Evolutionary conservation across 2,329 filamentous ascomycete genomes (phyloP), one percentile per base, ranked within the genome.

Genomic region (Fonsecaea monophora): DNA sequence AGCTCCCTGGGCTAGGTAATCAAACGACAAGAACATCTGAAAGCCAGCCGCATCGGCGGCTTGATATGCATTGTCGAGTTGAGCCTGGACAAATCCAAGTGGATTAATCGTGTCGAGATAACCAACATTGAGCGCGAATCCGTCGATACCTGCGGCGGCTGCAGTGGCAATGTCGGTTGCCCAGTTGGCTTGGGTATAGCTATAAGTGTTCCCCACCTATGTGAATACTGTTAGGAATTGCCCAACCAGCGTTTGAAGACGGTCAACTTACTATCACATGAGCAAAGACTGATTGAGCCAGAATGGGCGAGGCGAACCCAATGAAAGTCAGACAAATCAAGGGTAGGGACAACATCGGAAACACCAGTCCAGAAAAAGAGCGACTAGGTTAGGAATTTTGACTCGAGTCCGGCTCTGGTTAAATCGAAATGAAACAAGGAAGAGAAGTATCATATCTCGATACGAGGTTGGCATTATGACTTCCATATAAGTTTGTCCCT

Each of bases 111-210:
- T 61, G 13, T 61, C 59, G 13, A 53, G 32, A 32, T 61, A 61
- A 34, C 34, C 59, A 13, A 61, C 42, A 21, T 61, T 61, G 45
- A 61, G 59, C 9, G 59, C 59, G 18, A 61, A 61, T 35, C 59
- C 59, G 48, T 61, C 59, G 12, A 61, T 61, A 21, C 59, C 53
- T 4, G 59, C 45, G 10, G 37, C 53, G 15, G 18, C 21, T 21
- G 59, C 59, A 21, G 53, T 18, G 32, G 32, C 48, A 21, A 61
- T 61, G 18, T 61, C 59, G 3, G 25, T 48, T 10, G 48, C 59
- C 59, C 59, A 61, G 59, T 53, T 50, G 32, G 34, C 59, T 35
- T n/a, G 59, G 12, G 59, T 61, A 30, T 61, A 61, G n/a, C 59
- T 38, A 21, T 61, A 61, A 15, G 59, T 61, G n/a, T 61, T 61